Base-by-base conservation (phyloP, 805 yeast genomes). In the Myxozyma melibiosi region DNA sequence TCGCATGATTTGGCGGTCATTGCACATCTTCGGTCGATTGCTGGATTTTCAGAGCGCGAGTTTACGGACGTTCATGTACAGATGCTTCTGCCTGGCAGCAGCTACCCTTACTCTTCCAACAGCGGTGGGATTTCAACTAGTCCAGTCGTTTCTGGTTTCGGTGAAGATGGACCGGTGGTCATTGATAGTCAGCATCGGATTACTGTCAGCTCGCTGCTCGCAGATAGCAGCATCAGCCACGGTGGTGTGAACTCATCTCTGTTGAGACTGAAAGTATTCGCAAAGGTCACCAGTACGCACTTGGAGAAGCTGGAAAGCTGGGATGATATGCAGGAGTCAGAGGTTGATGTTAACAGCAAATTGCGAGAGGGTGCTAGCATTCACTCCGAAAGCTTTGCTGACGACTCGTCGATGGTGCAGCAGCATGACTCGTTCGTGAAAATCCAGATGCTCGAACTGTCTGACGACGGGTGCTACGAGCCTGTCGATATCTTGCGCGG, bases 31-130 rank as follows among this genome's bases (percentile, higher is more conserved):
- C 22, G 51, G n/a, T 41, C 55, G 6, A 41, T 65, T 16, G 25
- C 31, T 5, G 67, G 67, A 5, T 51, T 65, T 30, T 58, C 64
- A 5, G 66, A 65, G 46, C 62, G 63, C 7, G 67, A 65, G 39
- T 59, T 52, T 33, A 45, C 65, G 4, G 66, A 64, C 7, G 66
- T 64, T 7, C 67, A 65, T 49, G 57, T 60, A 6, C 57, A 54
- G 28, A 37, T 63, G 45, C 24, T 48, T 9, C 20, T 62, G 5
- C 33, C 53, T n/a, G 53, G 53, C 13, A 31, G 33, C 18, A 50
- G 40, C 24, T 20, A n/a, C n/a, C 14, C 51, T n/a, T 38, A 48
- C 18, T 31, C 33, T 25, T 22, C 49, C 6, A 48, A 49, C 30
- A 41, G 57, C 13, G 53, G 58, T 31, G 57, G 65, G 8, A 51